These are phyloP conservation scores for Neofusicoccum cordaticola DNA, from an alignment of 2,329 filamentous ascomycete genomes.

Conservation along the genomic window DNA sequence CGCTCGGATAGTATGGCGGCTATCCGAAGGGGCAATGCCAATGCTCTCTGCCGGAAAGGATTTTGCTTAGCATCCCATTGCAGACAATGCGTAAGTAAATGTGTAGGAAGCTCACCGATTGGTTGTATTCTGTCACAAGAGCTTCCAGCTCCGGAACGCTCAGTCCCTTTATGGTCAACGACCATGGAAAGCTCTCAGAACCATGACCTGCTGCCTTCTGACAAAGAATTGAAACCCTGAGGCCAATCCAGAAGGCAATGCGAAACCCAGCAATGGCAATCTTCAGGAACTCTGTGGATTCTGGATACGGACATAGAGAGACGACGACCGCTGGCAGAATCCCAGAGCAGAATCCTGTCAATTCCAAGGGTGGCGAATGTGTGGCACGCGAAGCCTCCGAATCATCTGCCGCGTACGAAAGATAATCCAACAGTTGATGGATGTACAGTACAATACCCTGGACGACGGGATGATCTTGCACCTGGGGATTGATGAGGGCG, in stretches of 20 bases:
- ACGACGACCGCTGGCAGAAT: conserved; percentile 14
- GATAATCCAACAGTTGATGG: background rate
- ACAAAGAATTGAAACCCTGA: conserved; percentile 4
- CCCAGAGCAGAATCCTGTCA: conserved; percentile 16
- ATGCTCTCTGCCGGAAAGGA: background rate
- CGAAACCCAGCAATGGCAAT: conserved; percentile 1
- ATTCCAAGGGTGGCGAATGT: background rate
- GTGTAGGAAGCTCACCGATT: background rate
- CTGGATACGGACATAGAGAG: background rate
- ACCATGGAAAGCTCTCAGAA: background rate
- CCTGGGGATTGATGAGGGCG: background rate
- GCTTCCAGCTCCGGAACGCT: background rate
- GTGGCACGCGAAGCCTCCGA: background rate
- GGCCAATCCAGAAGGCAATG: conserved; percentile 16
- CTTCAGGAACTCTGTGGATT: background rate
- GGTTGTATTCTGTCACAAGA: background rate
- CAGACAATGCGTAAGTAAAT: no score
- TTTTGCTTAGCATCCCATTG: no score
- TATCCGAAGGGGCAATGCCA: background rate
- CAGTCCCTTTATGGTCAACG: background rate
- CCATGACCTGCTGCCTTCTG: background rate
- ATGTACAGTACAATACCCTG: background rate
- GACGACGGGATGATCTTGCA: background rate
- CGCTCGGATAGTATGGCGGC: background rate
- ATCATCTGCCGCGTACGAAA: background rate